These are phyloP conservation scores for Colletotrichum destructivum DNA, from an alignment of 2,329 filamentous ascomycete species.

Conservation along the genomic window DNA sequence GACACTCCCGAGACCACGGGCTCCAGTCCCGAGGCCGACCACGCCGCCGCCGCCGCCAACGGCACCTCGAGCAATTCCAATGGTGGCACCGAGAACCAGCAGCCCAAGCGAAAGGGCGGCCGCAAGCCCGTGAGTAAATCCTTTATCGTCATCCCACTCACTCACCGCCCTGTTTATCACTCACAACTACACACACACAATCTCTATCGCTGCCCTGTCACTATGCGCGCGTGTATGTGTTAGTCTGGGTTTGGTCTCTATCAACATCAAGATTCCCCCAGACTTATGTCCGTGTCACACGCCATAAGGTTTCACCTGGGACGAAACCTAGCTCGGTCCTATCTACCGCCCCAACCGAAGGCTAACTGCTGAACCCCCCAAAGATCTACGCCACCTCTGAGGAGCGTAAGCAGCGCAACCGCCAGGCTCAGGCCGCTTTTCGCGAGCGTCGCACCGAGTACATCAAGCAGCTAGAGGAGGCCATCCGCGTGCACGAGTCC, in stretches of 20 bases:
- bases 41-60: constrained; percentile 49
- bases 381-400: constrained; percentile 99
- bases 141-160: constrained; percentile 38
- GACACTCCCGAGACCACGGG: constrained; percentile 74
- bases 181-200: too few species aligned
- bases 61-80: constrained; percentile 50
- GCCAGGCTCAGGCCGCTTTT: constrained; percentile 97
- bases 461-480: constrained; percentile 98
- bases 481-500: constrained; percentile 97
- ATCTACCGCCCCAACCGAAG: constrained; percentile 40
- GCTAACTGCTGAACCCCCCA: constrained; percentile 24
- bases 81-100: constrained; percentile 67
- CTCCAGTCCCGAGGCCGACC: constrained; percentile 73
- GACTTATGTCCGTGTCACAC: constrained; percentile 33
- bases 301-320: constrained; percentile 27
- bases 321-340: constrained; percentile 35
- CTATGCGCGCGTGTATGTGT: not conserved
- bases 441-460: constrained; percentile 97
- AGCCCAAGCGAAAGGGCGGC: constrained; percentile 96
- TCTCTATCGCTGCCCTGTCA: not conserved
- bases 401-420: constrained; percentile 96
- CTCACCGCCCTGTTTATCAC: constrained; percentile 16
- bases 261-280: constrained; percentile 37
- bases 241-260: not conserved
- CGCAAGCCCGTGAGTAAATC: constrained; percentile 91